phyloP scores from a whole-genome alignment of 139 green algal genomes.

The Auxenochlorella protothecoides region DNA sequence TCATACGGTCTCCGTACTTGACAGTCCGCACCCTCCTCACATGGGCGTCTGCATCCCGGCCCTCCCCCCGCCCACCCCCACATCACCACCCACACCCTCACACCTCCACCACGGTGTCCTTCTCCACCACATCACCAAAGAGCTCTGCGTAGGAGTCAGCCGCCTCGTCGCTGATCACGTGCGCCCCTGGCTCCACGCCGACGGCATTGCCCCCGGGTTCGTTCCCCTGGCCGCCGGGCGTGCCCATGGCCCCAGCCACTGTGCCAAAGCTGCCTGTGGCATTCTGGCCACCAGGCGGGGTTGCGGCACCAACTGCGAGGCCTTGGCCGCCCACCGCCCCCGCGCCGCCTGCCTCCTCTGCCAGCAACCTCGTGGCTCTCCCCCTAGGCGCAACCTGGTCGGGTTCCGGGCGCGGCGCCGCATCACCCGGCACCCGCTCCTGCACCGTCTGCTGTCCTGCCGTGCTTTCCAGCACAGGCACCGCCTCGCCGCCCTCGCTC shows the following conservation, averaged over 20 bases:
- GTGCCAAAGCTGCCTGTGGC: background rate
- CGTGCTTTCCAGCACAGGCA: no score
- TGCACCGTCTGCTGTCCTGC: no score
- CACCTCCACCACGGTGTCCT: background rate
- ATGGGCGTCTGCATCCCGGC: conserved; percentile 5
- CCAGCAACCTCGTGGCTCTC: no score
- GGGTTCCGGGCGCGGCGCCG: no score
- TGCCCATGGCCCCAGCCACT: background rate
- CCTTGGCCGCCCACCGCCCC: no score
- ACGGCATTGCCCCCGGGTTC: background rate
- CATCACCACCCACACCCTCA: background rate
- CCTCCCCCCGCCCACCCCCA: background rate
- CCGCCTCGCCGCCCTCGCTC: no score
- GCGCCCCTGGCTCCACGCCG: conserved; percentile 13
- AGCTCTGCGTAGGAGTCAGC: conserved; percentile 27
- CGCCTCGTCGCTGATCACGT: conserved; percentile 43
- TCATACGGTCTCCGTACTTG: background rate
- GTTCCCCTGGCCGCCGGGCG: background rate
- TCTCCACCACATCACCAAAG: conserved; percentile 17
- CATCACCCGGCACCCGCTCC: no score
- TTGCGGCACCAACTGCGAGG: background rate
- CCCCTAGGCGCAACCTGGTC: no score
- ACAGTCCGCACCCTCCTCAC: background rate
- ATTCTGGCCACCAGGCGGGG: background rate
- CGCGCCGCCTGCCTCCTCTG: no score